Percentiles rank a stretch among this genome's conserved stretches.
phyloP scores from a whole-genome alignment of 352 stramenopile species.

The Elongisporangium undulatum region DNA sequence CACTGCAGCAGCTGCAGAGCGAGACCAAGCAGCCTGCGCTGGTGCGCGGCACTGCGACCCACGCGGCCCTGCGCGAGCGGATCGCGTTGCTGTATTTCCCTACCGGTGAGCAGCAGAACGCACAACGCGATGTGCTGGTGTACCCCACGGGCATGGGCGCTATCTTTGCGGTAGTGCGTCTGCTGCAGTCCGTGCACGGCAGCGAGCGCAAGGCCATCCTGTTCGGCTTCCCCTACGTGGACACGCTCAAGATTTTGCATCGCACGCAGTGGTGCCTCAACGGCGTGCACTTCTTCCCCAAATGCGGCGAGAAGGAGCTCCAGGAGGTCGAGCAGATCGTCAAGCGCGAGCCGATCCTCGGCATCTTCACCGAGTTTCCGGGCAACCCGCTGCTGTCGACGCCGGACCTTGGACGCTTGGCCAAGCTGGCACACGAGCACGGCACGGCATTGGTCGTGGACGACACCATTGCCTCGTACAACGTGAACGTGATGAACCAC shows the following conservation, averaged over 20 bases:
- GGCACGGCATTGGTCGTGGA: constrained; percentile 87
- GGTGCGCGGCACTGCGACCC: constrained; percentile 18
- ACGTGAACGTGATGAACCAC: constrained; percentile 86
- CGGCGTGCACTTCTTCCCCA: constrained; percentile 90
- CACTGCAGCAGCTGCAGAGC: constrained; percentile 46
- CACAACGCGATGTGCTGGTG: constrained; percentile 46
- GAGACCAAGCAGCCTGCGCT: constrained; percentile 2
- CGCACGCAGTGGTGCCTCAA: constrained; percentile 79
- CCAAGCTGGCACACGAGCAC: constrained; percentile 78
- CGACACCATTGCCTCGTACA: constrained; percentile 89
- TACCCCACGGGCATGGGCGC: constrained; percentile 87
- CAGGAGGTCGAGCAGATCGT: constrained; percentile 63
- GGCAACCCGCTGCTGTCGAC: constrained; percentile 90
- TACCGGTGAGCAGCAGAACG: constrained; percentile 3
- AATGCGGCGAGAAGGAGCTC: constrained; percentile 58
- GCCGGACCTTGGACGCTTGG: constrained; percentile 79
- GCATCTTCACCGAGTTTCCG: constrained; percentile 92
- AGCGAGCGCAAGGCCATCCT: constrained; percentile 70
- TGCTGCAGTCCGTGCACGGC: constrained; percentile 39
- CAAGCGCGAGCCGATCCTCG: constrained; percentile 67
- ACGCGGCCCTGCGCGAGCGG: constrained; percentile 40
- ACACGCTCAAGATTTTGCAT: constrained; percentile 91
- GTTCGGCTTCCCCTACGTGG: constrained; percentile 92
- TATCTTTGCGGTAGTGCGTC: constrained; percentile 81
- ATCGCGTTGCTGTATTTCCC: constrained; percentile 52